Evolutionary conservation across 148 eudicot species (phyloP), one percentile per base, ranked within the genome.

Genomic region (Gaultheria prostrata): DNA sequence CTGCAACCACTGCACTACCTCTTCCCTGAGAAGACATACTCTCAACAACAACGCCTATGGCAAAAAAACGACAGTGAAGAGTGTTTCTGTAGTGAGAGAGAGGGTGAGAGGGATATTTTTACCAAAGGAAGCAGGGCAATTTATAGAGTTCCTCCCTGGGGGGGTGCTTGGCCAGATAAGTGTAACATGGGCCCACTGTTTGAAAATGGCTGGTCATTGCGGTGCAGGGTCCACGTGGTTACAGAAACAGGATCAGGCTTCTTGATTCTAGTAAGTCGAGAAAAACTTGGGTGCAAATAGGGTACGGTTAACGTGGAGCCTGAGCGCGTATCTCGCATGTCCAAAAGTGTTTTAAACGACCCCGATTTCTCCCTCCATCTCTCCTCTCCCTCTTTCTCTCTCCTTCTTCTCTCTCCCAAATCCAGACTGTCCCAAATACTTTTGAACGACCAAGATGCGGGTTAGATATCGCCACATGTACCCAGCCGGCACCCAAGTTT

Each of bases 1-100:
- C 87, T 2, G 77, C 88, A 12, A 75, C 79, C 28, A 82, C 14
- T 86, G 91, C 93, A 89, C 93, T 89, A 85, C 90, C 90, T 91
- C 91, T 89, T 91, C 93, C 90, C 91, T 74, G 79, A 28, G 4
- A 12, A 78, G 83, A 78, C 91, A 89, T 89, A 53, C 12, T 70
- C n/a, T 81, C 76, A 67, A 46, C 43, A 63, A 15, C 30, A 77
- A 49, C 3, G 39, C 3, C 35, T 48, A 50, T 18, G 14, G 67
- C 5, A 6, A 49, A 21, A 26, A 10, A 24, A 17, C 12, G 73
- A 80, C 1, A 81, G 14, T 1, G 4, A 18, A 24, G 73, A 28
- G 54, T n/a, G 67, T 21, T 3, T 61, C 8, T n/a, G n/a, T 56
- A 17, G 35, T 5, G 20, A 26, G 21, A 14, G 39, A 48, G 83